Conservation (phyloP, 2,329 filamentous ascomycete species). For the Ophioceras dolichostomum region DNA sequence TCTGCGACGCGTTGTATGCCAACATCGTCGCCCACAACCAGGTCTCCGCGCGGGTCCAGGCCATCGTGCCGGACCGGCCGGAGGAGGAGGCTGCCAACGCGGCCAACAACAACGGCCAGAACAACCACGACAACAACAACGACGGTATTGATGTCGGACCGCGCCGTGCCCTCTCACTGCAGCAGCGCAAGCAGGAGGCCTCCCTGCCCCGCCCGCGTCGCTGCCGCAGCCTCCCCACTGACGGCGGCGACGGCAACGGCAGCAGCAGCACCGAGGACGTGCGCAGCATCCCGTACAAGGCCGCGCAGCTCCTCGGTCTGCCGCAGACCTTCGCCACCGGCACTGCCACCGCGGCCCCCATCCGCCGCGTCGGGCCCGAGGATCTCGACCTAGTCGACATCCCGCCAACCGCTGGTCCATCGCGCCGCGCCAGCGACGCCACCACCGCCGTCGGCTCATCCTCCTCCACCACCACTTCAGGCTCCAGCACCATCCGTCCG, state of each 20-base stretch:
- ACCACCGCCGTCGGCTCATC: background rate
- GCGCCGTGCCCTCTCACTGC: background rate
- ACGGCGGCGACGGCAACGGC: constrained; percentile 8
- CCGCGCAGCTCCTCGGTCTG: constrained; percentile 37
- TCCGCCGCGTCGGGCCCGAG: background rate
- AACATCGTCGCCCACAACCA: constrained; percentile 50
- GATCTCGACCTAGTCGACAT: constrained; percentile 1
- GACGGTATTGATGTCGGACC: background rate
- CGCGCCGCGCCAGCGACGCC: background rate
- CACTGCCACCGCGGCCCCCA: background rate
- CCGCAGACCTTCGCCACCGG: constrained; percentile 11
- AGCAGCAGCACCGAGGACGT: no score
- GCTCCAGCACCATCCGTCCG: constrained; percentile 1
- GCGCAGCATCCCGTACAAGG: constrained; percentile 34
- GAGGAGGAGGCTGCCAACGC: no score
- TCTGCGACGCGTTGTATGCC: constrained; percentile 47
- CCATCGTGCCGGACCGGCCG: no score
- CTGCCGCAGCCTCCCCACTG: constrained; percentile 1
- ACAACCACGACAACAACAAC: constrained; percentile 12
- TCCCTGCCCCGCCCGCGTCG: no score
- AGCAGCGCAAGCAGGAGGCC: background rate
- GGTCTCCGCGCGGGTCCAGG: constrained; percentile 27
- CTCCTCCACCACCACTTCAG: background rate
- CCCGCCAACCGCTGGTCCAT: background rate
- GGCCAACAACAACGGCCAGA: constrained; percentile 9